Evolutionary conservation across 163 green algal genomes (phyloP), one percentile per base, ranked within the genome.

Genomic region (Chlorella variabilis): DNA sequence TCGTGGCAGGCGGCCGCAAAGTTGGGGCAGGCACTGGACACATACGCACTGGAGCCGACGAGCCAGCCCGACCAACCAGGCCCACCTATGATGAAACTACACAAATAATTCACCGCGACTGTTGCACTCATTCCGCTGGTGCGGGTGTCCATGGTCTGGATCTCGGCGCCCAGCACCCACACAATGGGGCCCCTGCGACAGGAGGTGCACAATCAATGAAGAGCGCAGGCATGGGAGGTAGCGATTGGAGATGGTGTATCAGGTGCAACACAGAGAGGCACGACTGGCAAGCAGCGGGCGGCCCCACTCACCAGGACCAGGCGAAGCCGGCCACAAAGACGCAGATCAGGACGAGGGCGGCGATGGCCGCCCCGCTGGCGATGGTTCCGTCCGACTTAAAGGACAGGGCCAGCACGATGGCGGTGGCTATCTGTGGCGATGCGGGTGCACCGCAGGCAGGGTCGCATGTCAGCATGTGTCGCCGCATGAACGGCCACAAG

Each of bases 51-150:
- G n/a, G n/a, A n/a, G n/a, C n/a, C n/a, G n/a, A n/a, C n/a, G n/a
- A n/a, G n/a, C n/a, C n/a, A n/a, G n/a, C n/a, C n/a, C n/a, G n/a
- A n/a, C n/a, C n/a, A n/a, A n/a, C n/a, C n/a, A n/a, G n/a, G 36
- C 67, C 2, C 27, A 58, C 67, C 75, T 31, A 96, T 91, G 34
- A 92, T 56, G 76, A 95, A 95, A 49, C 86, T 92, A 75, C 95
- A 90, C 33, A 91, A 62, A 61, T 94, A 89, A 88, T 94, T 94
- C 56, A 84, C 33, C 36, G 68, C 85, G 11, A 89, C 88, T 54
- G 87, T 88, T 80, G 92, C 86, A 54, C 70, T 85, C 66, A 90
- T 90, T 51, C 90, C 89, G 25, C 83, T 76, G 23, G 90, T 90
- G 54, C 90, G 89, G 8, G 86, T 93, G 78, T 95, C 91, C 70